Conservation (phyloP, 345 rosid genomes). For the Camelina sativa region DNA sequence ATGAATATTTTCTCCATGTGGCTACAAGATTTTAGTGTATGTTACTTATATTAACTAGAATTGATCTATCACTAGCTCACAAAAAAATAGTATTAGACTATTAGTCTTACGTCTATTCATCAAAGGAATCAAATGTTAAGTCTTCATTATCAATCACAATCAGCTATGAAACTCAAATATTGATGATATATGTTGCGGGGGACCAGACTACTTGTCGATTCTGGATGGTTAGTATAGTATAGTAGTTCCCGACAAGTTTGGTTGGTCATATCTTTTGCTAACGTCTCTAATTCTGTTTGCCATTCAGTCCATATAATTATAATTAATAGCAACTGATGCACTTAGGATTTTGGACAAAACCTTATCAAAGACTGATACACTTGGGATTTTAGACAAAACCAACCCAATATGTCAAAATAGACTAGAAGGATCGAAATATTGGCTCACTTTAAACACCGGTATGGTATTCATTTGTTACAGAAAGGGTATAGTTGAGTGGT, state of each 20-base stretch:
- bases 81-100: not conserved
- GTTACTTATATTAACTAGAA: not conserved
- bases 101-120: not conserved
- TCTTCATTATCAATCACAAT: slow-evolving; percentile 23
- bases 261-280: slow-evolving; percentile 24
- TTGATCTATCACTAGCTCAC: slow-evolving; percentile 14
- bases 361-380: slow-evolving; percentile 2
- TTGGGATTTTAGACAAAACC: not conserved
- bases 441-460: not conserved
- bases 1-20: slow-evolving; percentile 37
- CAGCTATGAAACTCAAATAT: not conserved
- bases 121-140: slow-evolving; percentile 7
- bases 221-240: slow-evolving; percentile 28
- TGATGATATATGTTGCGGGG: slow-evolving; percentile 8
- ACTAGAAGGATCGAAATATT: not conserved
- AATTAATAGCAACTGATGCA: not conserved
- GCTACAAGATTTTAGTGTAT: slow-evolving; percentile 20
- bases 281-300: slow-evolving; percentile 23
- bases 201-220: slow-evolving; percentile 24
- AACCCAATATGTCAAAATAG: not conserved
- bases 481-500: slow-evolving; percentile 8
- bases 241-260: slow-evolving; percentile 34
- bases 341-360: not conserved
- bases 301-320: not conserved
- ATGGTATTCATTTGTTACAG: not conserved